Percentiles rank a stretch among this genome's conserved stretches.
Conservation (phyloP, 805 yeast species). For the Candida nitratophila region DNA sequence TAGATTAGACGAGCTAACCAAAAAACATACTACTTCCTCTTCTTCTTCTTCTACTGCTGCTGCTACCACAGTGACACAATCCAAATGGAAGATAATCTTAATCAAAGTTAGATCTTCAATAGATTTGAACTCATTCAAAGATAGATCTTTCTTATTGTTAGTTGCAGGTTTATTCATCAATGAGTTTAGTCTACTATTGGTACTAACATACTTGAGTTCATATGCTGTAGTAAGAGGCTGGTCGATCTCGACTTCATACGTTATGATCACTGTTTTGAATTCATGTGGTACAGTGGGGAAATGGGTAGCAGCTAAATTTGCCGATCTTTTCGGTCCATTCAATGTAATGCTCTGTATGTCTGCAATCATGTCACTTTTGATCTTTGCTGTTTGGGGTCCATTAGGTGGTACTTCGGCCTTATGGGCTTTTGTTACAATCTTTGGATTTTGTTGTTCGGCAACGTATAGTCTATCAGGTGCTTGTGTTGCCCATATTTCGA, state of each 20-base stretch:
- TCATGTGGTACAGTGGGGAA: conserved; percentile 47
- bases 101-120: conserved; percentile 16
- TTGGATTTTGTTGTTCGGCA: conserved; percentile 57
- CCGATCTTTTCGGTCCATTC: conserved; percentile 50
- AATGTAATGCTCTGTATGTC: conserved; percentile 48
- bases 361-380: conserved; percentile 37
- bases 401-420: conserved; percentile 39
- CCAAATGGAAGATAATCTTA: conserved; percentile 5
- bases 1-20: conserved; percentile 22
- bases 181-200: conserved; percentile 33
- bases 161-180: conserved; percentile 36
- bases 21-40: no score
- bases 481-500: conserved; percentile 61
- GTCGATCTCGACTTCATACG: conserved; percentile 31
- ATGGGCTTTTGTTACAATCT: conserved; percentile 44
- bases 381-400: conserved; percentile 58
- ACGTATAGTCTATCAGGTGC: conserved; percentile 61
- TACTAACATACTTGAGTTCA: conserved; percentile 37
- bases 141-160: conserved; percentile 27
- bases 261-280: conserved; percentile 40
- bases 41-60: no score
- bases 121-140: conserved; percentile 28
- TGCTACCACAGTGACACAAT: no score
- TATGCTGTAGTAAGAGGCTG: conserved; percentile 37
- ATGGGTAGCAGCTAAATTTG: conserved; percentile 44